Evolutionary conservation across 805 yeast genomes (phyloP).

Genomic region (Pichia cabralensis): DNA sequence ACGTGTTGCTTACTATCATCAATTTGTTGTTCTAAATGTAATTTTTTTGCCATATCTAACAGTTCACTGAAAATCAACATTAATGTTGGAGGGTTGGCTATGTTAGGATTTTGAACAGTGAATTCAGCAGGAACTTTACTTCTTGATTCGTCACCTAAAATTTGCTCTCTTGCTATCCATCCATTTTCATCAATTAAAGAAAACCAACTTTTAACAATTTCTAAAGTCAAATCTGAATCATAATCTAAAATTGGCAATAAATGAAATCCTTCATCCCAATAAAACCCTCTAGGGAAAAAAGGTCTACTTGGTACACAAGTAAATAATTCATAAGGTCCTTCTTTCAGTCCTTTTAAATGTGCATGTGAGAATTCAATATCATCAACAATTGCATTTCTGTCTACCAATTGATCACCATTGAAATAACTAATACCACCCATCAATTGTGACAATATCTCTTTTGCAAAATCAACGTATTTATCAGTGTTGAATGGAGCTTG

Average conservation of each 20-base stretch:
- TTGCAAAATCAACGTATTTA: constrained; percentile 48
- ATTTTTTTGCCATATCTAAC: constrained; percentile 26
- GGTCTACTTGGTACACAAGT: constrained; percentile 87
- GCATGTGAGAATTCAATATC: constrained; percentile 58
- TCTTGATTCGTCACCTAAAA: constrained; percentile 85
- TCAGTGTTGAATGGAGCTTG: constrained; percentile 41
- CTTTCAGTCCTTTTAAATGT: constrained; percentile 40
- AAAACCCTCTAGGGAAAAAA: constrained; percentile 92
- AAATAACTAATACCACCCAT: constrained; percentile 87
- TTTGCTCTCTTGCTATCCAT: constrained; percentile 95
- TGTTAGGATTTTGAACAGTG: constrained; percentile 74
- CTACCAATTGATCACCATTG: constrained; percentile 76
- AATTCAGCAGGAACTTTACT: constrained; percentile 79
- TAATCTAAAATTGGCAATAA: constrained; percentile 70
- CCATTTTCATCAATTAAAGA: constrained; percentile 78
- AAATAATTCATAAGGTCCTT: constrained; percentile 71
- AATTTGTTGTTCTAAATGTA: constrained; percentile 3
- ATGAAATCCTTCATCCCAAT: constrained; percentile 99
- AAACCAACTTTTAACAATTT: constrained; percentile 83
- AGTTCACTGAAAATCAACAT: constrained; percentile 60
- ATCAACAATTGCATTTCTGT: constrained; percentile 55
- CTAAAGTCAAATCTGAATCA: constrained; percentile 74
- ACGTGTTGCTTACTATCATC: constrained; percentile 17
- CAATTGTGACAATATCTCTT: constrained; percentile 71
- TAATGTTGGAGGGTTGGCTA: constrained; percentile 94